phyloP scores from a whole-genome alignment of 2,329 filamentous ascomycete genomes.

The Mycosphaerelloides madeirae region DNA sequence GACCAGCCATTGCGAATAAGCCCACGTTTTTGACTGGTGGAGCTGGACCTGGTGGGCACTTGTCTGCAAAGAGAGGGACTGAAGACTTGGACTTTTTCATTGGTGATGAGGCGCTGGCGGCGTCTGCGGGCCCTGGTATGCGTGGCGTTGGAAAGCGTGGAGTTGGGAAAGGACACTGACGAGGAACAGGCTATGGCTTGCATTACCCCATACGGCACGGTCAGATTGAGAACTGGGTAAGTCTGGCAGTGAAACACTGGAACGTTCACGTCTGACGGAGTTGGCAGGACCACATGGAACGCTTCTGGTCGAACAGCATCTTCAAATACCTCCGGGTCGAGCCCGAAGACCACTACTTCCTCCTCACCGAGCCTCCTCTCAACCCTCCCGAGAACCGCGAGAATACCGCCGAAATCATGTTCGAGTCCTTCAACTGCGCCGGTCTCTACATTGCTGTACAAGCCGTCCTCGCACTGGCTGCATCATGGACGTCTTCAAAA shows the following conservation, averaged over 20 bases:
- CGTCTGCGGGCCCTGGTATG: conserved; percentile 74
- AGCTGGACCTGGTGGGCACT: conserved; percentile 73
- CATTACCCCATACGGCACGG: conserved; percentile 97
- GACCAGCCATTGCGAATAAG: conserved; percentile 88
- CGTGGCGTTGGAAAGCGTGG: background rate
- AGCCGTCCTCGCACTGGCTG: conserved; percentile 90
- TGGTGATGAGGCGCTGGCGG: conserved; percentile 87
- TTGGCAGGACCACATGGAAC: conserved; percentile 89
- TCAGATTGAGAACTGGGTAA: conserved; percentile 97
- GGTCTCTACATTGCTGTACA: conserved; percentile 98
- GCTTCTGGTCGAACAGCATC: conserved; percentile 99
- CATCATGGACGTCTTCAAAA: conserved; percentile 98
- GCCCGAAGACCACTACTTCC: conserved; percentile 97
- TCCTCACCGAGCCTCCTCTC: conserved; percentile 95
- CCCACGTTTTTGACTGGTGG: conserved; percentile 91
- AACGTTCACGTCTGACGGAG: conserved; percentile 14
- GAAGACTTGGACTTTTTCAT: conserved; percentile 99
- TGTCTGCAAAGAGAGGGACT: conserved; percentile 88
- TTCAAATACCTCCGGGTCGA: conserved; percentile 99
- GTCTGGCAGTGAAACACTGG: background rate
- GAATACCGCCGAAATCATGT: conserved; percentile 99
- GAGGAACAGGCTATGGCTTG: conserved; percentile 71
- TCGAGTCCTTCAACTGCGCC: conserved; percentile 99
- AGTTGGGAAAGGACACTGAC: conserved; percentile 12
- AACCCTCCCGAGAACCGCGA: conserved; percentile 98